Evolutionary conservation across 139 green algal genomes (phyloP), one percentile per base, ranked within the genome.

Genomic region (Chlorella sp.): DNA sequence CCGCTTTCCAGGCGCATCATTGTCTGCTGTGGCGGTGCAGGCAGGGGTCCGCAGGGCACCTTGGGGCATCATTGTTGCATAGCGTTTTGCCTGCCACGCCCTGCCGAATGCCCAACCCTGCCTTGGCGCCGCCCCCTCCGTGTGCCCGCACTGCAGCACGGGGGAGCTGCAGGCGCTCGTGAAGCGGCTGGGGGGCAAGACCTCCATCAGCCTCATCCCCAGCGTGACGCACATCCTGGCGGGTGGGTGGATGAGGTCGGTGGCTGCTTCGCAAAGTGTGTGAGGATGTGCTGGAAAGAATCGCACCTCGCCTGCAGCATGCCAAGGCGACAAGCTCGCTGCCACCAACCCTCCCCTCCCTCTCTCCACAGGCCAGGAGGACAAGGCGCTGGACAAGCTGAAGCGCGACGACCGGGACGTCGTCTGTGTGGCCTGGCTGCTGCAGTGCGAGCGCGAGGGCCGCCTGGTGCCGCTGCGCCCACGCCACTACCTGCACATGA

Each of bases 151-250:
- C 32, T 76, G 68, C 56, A 73, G 68, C 68, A 67, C 56, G 43
- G 51, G 40, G 48, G 62, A 85, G 41, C 34, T 85, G 77, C 51
- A 88, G 77, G 56, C 60, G 64, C 32, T 79, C 30, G 80, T 85
- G 46, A 78, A 84, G 79, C 41, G 46, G 62, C 64, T 84, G 64
- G 79, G 79, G 0, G 79, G 79, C 44, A 36, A 34, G 32, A 44
- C 43, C 32, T 48, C 28, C 7, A 24, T 64, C 43, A 65, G 65
- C 24, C 64, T 38, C 44, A 48, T 38, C 26, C 19, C 17, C 43
- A 56, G 58, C 34, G 54, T 76, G n/a, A 76, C 79, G 7, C 77
- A 83, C 77, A 73, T 73, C 28, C 54, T 82, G 54, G 76, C 76
- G 58, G 76, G 76, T 72, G 65, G 16, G 32, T 72, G 65, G 32